These are phyloP conservation scores for Didymella arachidicola DNA, from an alignment of 2,329 filamentous ascomycete species.

Conservation along the genomic window DNA sequence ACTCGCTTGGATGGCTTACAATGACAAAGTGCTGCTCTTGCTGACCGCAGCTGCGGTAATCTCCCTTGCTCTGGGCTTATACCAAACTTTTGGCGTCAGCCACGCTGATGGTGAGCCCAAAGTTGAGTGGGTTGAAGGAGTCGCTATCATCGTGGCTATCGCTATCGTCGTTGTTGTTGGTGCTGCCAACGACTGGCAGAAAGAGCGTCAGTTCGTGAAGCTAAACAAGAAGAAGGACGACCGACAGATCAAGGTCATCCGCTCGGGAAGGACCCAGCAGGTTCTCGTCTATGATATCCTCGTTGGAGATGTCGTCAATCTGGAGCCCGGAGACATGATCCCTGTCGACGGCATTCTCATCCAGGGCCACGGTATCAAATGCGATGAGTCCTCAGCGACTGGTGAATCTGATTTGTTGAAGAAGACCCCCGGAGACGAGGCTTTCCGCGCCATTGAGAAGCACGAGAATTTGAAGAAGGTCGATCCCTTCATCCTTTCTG, in stretches of 20 bases:
- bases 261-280: constrained; percentile 74
- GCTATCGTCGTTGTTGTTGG: constrained; percentile 78
- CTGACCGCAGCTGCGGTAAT: constrained; percentile 70
- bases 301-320: constrained; percentile 74
- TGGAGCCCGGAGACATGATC: constrained; percentile 74
- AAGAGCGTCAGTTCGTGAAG: constrained; percentile 81
- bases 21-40: constrained; percentile 73
- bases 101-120: constrained; percentile 61
- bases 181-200: constrained; percentile 83
- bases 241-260: constrained; percentile 74
- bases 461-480: constrained; percentile 69
- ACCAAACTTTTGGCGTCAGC: constrained; percentile 69
- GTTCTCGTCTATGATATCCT: constrained; percentile 72
- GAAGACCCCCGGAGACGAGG: constrained; percentile 71
- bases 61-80: constrained; percentile 76
- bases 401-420: constrained; percentile 77
- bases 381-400: constrained; percentile 76
- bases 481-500: constrained; percentile 88
- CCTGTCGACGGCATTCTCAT: constrained; percentile 76
- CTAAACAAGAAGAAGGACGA: constrained; percentile 82
- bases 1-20: constrained; percentile 82
- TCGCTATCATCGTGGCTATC: constrained; percentile 80
- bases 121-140: constrained; percentile 83
- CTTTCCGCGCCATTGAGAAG: constrained; percentile 69
- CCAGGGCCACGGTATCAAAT: constrained; percentile 70